Base-by-base conservation (phyloP, 352 stramenopile genomes). In the Globisporangium iwayamae region DNA sequence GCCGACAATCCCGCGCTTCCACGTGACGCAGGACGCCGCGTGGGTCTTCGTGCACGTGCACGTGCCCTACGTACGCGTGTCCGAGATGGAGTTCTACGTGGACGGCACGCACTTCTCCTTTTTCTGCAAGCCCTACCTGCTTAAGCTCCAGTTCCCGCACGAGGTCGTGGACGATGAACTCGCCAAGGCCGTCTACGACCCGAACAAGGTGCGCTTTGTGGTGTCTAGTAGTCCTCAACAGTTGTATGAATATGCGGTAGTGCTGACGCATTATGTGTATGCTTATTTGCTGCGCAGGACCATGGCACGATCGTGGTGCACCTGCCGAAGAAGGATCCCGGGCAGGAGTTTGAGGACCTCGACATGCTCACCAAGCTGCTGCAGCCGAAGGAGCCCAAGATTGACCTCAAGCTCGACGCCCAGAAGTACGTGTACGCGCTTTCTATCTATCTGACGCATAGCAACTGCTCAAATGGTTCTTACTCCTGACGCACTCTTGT, bases 51-150 rank as follows among this genome's bases (percentile, higher is more conserved):
- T 97, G 43, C 87, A 96, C 68, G 86, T 97, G 28, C 79, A 91
- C 65, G 89, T 97, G 65, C 90, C 90, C 16, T 97, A 94, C 67
- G 90, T 98, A 47, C 89, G 90, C 58, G 89, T 98, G 39, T 92
- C 83, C 14, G 89, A 97, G 58, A 94, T 97, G 84, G 91, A 98
- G 74, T 98, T 96, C 72, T 74, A 94, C 50, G 86, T 97, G 22
- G 89, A 98, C 67, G 83, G 87, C 63, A 66, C 66, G 69, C 83
- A 93, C 53, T 99, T 98, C 73, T 89, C 86, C 36, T 98, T 98
- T 74, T 98, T 91, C 74, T 98, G 96, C 74, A 98, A 98, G 64
- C 97, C 97, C 14, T 99, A 99, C 72, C 71, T 99, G 60, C 86
- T 99, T 55, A 98, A 98, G 66, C 76, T 99, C 46, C 84, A 91